phyloP scores from a whole-genome alignment of 768 basidiomycete genomes.

The Plicaturopsis crispa region DNA sequence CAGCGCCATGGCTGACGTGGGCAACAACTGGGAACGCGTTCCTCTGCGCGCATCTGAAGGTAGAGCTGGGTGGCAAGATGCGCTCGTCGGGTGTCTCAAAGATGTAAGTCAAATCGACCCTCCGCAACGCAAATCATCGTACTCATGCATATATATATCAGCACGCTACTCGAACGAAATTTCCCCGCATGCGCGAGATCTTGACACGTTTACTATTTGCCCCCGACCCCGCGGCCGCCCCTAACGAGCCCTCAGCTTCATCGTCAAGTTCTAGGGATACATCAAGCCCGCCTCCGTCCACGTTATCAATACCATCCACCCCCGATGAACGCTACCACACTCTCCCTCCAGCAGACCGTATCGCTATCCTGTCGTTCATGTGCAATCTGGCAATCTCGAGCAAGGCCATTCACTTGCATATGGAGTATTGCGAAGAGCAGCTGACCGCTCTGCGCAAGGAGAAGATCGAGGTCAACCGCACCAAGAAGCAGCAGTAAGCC shows the following conservation, averaged over 20 bases:
- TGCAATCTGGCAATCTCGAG: slow-evolving; percentile 86
- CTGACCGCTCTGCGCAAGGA: slow-evolving; percentile 92
- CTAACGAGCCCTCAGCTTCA: slow-evolving; percentile 32
- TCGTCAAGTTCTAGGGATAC: slow-evolving; percentile 42
- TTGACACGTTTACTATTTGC: slow-evolving; percentile 69
- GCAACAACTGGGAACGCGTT: slow-evolving; percentile 83
- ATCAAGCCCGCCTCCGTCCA: slow-evolving; percentile 33
- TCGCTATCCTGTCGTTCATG: slow-evolving; percentile 82
- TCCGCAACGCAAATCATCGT: background rate
- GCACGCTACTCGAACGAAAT: slow-evolving; percentile 69
- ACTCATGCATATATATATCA: slow-evolving; percentile 24
- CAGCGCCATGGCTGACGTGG: slow-evolving; percentile 67
- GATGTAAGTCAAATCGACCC: slow-evolving; percentile 51
- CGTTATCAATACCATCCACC: slow-evolving; percentile 30
- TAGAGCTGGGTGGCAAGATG: slow-evolving; percentile 88
- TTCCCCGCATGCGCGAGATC: slow-evolving; percentile 66
- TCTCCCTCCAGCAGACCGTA: slow-evolving; percentile 71
- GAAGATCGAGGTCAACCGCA: slow-evolving; percentile 89
- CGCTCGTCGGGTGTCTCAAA: slow-evolving; percentile 80
- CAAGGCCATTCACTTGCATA: slow-evolving; percentile 78
- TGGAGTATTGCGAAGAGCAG: slow-evolving; percentile 87
- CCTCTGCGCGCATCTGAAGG: slow-evolving; percentile 66
- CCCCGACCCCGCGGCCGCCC: slow-evolving; percentile 30
- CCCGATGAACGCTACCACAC: slow-evolving; percentile 67
- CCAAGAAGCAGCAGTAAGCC: slow-evolving; percentile 82